These are phyloP conservation scores for grape (Vitis vinifera) DNA, from an alignment of 164 flowering plant genomes.

Conservation along the genomic window ASM3070453v1 NC_081811.1:861501-862000, in stretches of 20 bases:
- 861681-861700: slow-evolving; percentile 99
- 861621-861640: slow-evolving; percentile 78
- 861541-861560: background rate
- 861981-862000: slow-evolving; percentile 97
- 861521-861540: background rate
- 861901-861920: slow-evolving; percentile 91
- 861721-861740: slow-evolving; percentile 99
- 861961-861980: slow-evolving; percentile 99
- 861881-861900: slow-evolving; percentile 88
- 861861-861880: slow-evolving; percentile 88
- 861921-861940: slow-evolving; percentile 68
- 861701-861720: slow-evolving; percentile 98
- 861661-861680: slow-evolving; percentile 95
- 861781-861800: slow-evolving; percentile 87
- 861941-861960: slow-evolving; percentile 91
- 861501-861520: background rate
- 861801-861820: slow-evolving; percentile 69
- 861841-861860: slow-evolving; percentile 86
- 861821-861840: slow-evolving; percentile 86
- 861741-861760: slow-evolving; percentile 99
- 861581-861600: slow-evolving; percentile 89
- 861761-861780: slow-evolving; percentile 83
- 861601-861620: slow-evolving; percentile 87
- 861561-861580: slow-evolving; percentile 88
- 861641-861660: slow-evolving; percentile 96